Evolutionary conservation across 208 protist species (phyloP).

Genomic region (Leishmania arabica): DNA sequence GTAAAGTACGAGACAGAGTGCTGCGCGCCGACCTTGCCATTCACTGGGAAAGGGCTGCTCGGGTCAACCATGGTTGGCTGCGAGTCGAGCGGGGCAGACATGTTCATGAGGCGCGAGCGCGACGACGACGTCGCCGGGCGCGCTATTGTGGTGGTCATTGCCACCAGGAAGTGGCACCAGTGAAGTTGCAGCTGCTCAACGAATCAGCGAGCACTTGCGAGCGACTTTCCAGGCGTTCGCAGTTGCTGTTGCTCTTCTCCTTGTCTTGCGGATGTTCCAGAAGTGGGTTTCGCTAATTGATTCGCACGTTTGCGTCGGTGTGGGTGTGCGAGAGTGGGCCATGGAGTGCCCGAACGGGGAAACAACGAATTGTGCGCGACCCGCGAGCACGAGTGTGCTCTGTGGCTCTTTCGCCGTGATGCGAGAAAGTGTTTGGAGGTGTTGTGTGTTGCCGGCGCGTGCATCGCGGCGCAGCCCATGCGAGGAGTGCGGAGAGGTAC

Average conservation of each 20-base stretch:
- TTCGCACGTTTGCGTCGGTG: neutral
- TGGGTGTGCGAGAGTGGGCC: neutral
- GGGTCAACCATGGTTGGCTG: constrained; percentile 24
- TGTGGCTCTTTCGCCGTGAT: neutral
- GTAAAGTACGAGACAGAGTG: constrained; percentile 66
- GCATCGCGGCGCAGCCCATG: neutral
- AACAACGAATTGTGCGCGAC: neutral
- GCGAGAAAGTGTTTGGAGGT: neutral
- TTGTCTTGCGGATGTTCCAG: neutral
- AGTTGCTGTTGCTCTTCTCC: neutral
- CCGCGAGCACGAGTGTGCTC: neutral
- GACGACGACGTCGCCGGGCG: constrained; percentile 1
- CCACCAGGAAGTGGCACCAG: too few relatives aligned
- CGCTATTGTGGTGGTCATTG: neutral
- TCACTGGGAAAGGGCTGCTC: constrained; percentile 17
- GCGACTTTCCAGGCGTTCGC: neutral
- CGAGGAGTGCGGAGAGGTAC: neutral
- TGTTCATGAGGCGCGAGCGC: constrained; percentile 12
- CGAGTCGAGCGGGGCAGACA: constrained; percentile 11
- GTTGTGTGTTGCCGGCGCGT: neutral
- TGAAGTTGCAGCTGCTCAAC: neutral
- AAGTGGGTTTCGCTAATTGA: neutral
- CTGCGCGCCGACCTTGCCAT: constrained; percentile 40
- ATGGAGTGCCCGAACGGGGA: neutral
- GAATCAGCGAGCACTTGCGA: neutral